Evolutionary conservation across 495 filamentous ascomycete species (phyloP).

Genomic region (Hyaloscypha bicolor): DNA sequence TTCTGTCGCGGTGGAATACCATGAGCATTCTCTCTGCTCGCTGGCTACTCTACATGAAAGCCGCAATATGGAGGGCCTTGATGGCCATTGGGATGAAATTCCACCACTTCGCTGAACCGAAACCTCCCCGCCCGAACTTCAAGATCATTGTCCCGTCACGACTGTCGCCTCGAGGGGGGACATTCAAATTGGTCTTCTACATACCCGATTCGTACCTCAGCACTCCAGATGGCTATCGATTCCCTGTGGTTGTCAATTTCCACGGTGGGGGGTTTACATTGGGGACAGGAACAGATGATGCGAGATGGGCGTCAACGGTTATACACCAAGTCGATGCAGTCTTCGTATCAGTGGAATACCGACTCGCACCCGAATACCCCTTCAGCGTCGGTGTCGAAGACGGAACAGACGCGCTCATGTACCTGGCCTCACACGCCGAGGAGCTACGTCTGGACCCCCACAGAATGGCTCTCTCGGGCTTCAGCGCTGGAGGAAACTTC

Average conservation of each 20-base stretch:
- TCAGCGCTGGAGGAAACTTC: slow-evolving; percentile 87
- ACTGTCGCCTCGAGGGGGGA: slow-evolving; percentile 53
- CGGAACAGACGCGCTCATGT: slow-evolving; percentile 68
- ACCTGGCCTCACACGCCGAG: slow-evolving; percentile 59
- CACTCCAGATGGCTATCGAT: slow-evolving; percentile 40
- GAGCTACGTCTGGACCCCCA: slow-evolving; percentile 58
- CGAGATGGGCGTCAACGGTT: slow-evolving; percentile 63
- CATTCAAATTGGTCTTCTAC: slow-evolving; percentile 79
- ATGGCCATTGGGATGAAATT: slow-evolving; percentile 80
- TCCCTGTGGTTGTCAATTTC: slow-evolving; percentile 71
- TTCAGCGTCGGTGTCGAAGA: slow-evolving; percentile 81
- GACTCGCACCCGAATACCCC: slow-evolving; percentile 75
- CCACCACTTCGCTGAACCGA: slow-evolving; percentile 67
- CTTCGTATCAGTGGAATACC: slow-evolving; percentile 71
- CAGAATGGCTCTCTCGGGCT: slow-evolving; percentile 76
- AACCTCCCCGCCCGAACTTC: slow-evolving; percentile 69
- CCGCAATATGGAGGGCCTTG: slow-evolving; percentile 74
- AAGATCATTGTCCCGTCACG: slow-evolving; percentile 62
- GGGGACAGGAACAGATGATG: slow-evolving; percentile 70
- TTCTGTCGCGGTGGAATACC: background rate
- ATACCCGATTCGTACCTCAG: slow-evolving; percentile 62
- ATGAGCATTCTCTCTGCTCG: slow-evolving; percentile 50
- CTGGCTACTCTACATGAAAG: slow-evolving; percentile 72
- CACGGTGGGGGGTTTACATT: slow-evolving; percentile 81
- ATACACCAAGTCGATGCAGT: slow-evolving; percentile 47